Percentiles rank a stretch among this genome's conserved stretches.
Evolutionary conservation across 2,329 filamentous ascomycete genomes (phyloP).

Genomic region (Aspergillus sp.): DNA sequence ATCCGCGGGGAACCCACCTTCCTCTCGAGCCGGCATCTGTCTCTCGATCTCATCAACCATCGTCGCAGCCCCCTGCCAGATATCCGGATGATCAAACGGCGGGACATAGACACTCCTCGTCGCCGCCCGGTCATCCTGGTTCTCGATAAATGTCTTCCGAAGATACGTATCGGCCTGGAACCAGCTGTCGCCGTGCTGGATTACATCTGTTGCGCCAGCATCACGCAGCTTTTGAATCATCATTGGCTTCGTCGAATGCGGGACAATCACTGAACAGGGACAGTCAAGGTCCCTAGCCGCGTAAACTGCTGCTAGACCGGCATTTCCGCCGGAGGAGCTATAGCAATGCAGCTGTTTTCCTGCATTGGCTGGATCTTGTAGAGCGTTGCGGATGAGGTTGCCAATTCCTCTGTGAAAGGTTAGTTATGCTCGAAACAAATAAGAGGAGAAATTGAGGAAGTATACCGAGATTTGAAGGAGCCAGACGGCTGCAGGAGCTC

Average conservation of each 20-base stretch:
- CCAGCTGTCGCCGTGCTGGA: constrained; percentile 70
- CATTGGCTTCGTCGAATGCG: constrained; percentile 62
- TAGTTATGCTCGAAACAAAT: neutral
- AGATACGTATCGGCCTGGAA: constrained; percentile 70
- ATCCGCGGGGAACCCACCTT: constrained; percentile 55
- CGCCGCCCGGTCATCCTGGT: constrained; percentile 13
- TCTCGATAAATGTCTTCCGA: constrained; percentile 51
- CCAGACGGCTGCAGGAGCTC: constrained; percentile 80
- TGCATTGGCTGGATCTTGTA: constrained; percentile 30
- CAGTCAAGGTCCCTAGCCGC: constrained; percentile 67
- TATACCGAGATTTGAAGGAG: constrained; percentile 74
- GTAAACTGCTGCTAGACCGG: constrained; percentile 76
- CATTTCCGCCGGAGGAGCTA: constrained; percentile 78
- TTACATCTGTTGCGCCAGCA: constrained; percentile 66
- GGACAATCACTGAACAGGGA: constrained; percentile 74
- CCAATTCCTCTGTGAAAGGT: constrained; percentile 38
- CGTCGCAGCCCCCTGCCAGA: constrained; percentile 43
- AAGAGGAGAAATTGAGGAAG: neutral
- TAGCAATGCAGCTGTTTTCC: constrained; percentile 67
- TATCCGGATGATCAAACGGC: constrained; percentile 43
- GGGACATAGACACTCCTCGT: constrained; percentile 38
- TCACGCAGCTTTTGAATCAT: constrained; percentile 72
- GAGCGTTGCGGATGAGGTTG: constrained; percentile 38
- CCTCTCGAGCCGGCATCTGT: constrained; percentile 36
- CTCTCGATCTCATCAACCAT: constrained; percentile 41